Evolutionary conservation across 441 rosid species (phyloP).

Genomic region (Sinapis alba): DNA sequence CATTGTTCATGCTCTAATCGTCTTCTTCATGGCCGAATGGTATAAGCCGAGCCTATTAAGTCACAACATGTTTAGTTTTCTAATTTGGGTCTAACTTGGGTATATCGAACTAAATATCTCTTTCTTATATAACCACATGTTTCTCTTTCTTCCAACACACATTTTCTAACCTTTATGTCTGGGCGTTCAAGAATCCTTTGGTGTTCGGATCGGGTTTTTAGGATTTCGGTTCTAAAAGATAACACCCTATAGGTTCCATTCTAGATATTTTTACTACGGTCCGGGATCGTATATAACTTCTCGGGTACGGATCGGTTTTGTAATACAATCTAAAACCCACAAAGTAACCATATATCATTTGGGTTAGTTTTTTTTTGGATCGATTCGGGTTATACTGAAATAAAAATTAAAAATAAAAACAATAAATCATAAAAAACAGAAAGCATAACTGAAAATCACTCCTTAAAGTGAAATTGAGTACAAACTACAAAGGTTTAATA

Average conservation of each 20-base stretch:
- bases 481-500: background rate
- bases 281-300: background rate
- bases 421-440: background rate
- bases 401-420: background rate
- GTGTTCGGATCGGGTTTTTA: background rate
- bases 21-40: background rate
- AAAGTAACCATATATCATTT: background rate
- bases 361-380: background rate
- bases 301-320: background rate
- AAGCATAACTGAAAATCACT: background rate
- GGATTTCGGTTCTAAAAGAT: background rate
- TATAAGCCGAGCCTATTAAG: too few relatives aligned
- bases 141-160: too few relatives aligned
- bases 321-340: background rate
- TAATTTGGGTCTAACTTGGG: too few relatives aligned
- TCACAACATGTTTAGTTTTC: too few relatives aligned
- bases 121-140: too few relatives aligned
- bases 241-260: background rate
- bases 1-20: too few relatives aligned
- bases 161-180: too few relatives aligned
- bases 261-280: background rate
- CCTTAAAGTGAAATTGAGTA: background rate
- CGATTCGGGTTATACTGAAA: background rate
- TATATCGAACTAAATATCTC: too few relatives aligned
- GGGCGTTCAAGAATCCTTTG: background rate